Conservation (phyloP, 768 basidiomycete genomes). For the Trametes sanguinea region DNA sequence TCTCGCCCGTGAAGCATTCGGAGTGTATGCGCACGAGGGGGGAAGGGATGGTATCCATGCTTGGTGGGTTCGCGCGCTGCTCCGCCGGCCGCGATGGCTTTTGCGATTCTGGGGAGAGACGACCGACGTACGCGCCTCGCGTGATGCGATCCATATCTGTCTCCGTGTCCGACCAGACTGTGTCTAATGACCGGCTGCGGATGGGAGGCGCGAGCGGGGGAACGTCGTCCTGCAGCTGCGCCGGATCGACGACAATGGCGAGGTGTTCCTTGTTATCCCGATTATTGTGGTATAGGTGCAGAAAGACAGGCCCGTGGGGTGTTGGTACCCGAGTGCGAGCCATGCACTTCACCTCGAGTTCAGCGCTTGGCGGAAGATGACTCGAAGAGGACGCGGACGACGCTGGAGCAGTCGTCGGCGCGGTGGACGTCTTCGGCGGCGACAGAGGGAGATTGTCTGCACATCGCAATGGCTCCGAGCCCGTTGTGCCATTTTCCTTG, state of each 20-base stretch:
- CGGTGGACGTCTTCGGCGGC: constrained; percentile 29
- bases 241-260: constrained; percentile 91
- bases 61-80: constrained; percentile 14
- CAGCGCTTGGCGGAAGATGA: constrained; percentile 26
- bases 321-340: constrained; percentile 97
- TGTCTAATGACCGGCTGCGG: constrained; percentile 79
- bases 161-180: constrained; percentile 81
- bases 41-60: constrained; percentile 48
- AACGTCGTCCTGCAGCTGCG: constrained; percentile 63
- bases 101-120: constrained; percentile 59
- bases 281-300: constrained; percentile 94
- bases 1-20: constrained; percentile 98
- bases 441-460: constrained; percentile 40
- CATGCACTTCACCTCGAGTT: constrained; percentile 86
- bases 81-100: constrained; percentile 34
- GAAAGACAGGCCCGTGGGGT: constrained; percentile 88
- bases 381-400: constrained; percentile 19
- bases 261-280: constrained; percentile 93
- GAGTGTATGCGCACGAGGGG: constrained; percentile 96
- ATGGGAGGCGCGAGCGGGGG: constrained; percentile 52
- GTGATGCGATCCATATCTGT: constrained; percentile 93
- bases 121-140: constrained; percentile 91
- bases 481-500: constrained; percentile 54
- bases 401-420: background rate
- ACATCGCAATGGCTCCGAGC: constrained; percentile 38